Percentiles rank a stretch among this genome's conserved stretches.
Conservation (phyloP, 352 stramenopile species). For the Pelagophyceae sp. region DNA sequence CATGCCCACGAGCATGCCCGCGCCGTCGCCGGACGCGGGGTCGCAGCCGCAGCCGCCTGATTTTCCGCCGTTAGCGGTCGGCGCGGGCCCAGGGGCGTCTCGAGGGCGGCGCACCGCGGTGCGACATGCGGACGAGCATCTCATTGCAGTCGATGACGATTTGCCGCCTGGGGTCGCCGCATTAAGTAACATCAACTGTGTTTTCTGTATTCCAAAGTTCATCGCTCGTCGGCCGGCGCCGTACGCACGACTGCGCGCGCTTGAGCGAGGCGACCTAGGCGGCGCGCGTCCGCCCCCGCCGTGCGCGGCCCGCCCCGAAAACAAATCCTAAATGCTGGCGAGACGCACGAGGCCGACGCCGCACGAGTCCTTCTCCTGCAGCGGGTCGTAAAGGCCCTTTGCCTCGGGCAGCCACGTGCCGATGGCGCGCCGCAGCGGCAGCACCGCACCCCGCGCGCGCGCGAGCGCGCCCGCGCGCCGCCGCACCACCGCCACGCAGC, state of each 20-base stretch:
- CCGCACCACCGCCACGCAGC: no score
- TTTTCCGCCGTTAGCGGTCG: constrained; percentile 15
- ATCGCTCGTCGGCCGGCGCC: no score
- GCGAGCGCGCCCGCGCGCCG: neutral
- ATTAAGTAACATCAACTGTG: no score
- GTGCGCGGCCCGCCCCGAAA: no score
- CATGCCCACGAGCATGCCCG: constrained; percentile 88
- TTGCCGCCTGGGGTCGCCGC: constrained; percentile 39
- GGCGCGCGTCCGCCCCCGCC: no score
- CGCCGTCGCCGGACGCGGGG: constrained; percentile 76
- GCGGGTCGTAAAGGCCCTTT: constrained; percentile 42
- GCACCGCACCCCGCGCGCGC: neutral
- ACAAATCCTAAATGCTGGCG: no score
- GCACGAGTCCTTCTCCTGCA: constrained; percentile 55
- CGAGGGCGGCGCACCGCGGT: constrained; percentile 46
- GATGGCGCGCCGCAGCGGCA: neutral
- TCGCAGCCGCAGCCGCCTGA: constrained; percentile 87
- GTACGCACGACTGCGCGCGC: constrained; percentile 58
- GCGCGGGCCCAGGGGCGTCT: neutral
- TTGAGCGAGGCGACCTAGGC: constrained; percentile 76
- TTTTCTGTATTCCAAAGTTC: neutral
- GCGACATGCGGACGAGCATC: constrained; percentile 92
- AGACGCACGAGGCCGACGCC: constrained; percentile 75
- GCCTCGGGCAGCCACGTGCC: neutral
- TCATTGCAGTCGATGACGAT: constrained; percentile 88